phyloP scores from a whole-genome alignment of 345 rosid genomes.

The Anastatica hierochuntica region DNA sequence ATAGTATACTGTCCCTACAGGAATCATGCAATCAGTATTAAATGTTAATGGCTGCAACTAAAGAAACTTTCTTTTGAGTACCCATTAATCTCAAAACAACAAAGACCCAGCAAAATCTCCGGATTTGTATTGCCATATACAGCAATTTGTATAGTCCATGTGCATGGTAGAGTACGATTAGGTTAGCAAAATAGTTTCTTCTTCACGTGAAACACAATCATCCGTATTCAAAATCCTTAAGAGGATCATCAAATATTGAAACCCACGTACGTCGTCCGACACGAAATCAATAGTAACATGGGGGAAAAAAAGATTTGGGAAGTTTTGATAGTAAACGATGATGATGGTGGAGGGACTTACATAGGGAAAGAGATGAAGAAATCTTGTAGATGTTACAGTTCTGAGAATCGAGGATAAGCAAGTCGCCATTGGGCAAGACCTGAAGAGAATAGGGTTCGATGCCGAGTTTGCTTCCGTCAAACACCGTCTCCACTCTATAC shows the following conservation, averaged over 20 bases:
- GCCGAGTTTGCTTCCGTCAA: slow-evolving; percentile 97
- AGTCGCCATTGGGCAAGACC: slow-evolving; percentile 73
- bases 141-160: slow-evolving; percentile 6
- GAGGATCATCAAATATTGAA: slow-evolving; percentile 17
- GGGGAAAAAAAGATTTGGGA: too few relatives aligned
- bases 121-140: slow-evolving; percentile 1
- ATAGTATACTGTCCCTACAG: neutral
- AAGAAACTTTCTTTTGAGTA: neutral
- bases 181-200: too few relatives aligned
- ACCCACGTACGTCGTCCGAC: too few relatives aligned
- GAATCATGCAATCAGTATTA: neutral
- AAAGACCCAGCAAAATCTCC: slow-evolving; percentile 5
- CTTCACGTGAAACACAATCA: too few relatives aligned
- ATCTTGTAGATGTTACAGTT: slow-evolving; percentile 89
- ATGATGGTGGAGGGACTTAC: slow-evolving; percentile 38
- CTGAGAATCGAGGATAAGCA: slow-evolving; percentile 79
- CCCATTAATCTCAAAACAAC: neutral
- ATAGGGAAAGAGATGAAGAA: slow-evolving; percentile 72
- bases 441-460: slow-evolving; percentile 85
- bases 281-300: too few relatives aligned
- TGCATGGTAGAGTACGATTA: slow-evolving; percentile 3
- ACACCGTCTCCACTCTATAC: slow-evolving; percentile 90
- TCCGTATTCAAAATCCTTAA: slow-evolving; percentile 10
- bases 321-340: neutral
- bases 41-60: neutral